Percentiles rank a stretch among this genome's conserved stretches.
phyloP scores from a whole-genome alignment of 805 yeast genomes.

The Candida suzukii region DNA sequence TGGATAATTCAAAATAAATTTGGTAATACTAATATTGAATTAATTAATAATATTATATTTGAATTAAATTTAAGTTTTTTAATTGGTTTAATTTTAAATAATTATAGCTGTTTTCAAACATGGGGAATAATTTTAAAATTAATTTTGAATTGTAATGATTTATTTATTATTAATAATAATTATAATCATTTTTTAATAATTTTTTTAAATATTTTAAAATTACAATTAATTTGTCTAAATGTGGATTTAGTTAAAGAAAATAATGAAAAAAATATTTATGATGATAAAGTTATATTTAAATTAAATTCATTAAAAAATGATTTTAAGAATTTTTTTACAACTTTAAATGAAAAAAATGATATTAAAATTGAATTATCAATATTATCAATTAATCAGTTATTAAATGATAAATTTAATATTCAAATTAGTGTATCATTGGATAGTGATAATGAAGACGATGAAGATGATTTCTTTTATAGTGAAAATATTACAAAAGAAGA shows the following conservation, averaged over 20 bases:
- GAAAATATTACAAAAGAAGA: too few species aligned
- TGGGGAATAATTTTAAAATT: slow-evolving; percentile 31
- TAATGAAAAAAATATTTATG: too few species aligned
- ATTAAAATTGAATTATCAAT: slow-evolving; percentile 7
- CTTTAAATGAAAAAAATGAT: slow-evolving; percentile 6
- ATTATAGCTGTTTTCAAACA: slow-evolving; percentile 55
- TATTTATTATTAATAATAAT: slow-evolving; percentile 10
- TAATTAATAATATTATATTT: slow-evolving; percentile 29
- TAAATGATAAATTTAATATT: slow-evolving; percentile 8
- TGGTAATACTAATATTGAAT: slow-evolving; percentile 26
- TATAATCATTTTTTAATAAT: slow-evolving; percentile 20
- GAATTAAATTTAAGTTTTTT: slow-evolving; percentile 51
- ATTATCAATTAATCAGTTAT: slow-evolving; percentile 6
- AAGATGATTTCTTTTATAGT: slow-evolving; percentile 1
- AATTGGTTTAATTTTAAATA: slow-evolving; percentile 46
- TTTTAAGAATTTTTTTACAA: slow-evolving; percentile 8
- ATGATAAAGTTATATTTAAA: slow-evolving; percentile 6
- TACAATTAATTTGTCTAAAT: slow-evolving; percentile 25
- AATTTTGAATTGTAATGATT: slow-evolving; percentile 24
- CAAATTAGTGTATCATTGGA: slow-evolving; percentile 6
- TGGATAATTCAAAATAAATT: slow-evolving; percentile 39
- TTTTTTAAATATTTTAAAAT: slow-evolving; percentile 25
- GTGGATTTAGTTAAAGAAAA: slow-evolving; percentile 26
- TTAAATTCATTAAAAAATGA: slow-evolving; percentile 3
- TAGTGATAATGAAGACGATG: slow-evolving; percentile 8